These are phyloP conservation scores for Endogone sp. DNA, from an alignment of 192 early-diverging fungal species.

Conservation along the genomic window DNA sequence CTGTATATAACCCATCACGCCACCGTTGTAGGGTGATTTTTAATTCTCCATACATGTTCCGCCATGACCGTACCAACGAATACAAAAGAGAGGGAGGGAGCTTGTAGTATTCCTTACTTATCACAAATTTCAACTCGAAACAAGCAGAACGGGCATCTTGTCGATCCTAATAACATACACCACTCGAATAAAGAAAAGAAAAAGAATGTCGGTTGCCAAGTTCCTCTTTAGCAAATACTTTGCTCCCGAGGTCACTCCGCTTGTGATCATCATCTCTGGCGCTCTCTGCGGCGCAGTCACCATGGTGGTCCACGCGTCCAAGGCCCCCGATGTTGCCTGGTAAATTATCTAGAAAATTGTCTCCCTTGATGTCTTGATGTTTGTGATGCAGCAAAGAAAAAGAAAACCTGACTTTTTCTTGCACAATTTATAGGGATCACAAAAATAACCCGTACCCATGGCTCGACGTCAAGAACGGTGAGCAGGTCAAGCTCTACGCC, in stretches of 20 bases:
- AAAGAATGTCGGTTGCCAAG: background rate
- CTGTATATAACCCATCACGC: too few relatives aligned
- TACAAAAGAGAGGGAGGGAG: too few relatives aligned
- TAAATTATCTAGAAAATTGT: background rate
- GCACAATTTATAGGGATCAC: constrained; percentile 29
- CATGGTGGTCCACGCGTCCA: background rate
- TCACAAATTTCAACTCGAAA: background rate
- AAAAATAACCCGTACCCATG: constrained; percentile 48
- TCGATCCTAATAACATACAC: background rate
- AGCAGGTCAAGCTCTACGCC: constrained; percentile 54
- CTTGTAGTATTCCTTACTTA: too few relatives aligned
- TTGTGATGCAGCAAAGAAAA: background rate
- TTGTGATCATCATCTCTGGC: background rate
- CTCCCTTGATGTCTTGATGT: background rate
- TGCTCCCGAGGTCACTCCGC: background rate
- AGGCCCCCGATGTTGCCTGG: background rate
- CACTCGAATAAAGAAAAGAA: background rate
- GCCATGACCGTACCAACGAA: too few relatives aligned
- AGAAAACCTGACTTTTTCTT: background rate
- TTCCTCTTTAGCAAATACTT: background rate
- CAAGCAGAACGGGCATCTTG: background rate
- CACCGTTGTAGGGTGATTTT: too few relatives aligned
- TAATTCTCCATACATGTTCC: too few relatives aligned
- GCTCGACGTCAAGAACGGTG: constrained; percentile 55
- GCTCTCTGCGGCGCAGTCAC: background rate